A percentile compares a stretch with the other conserved stretches of the same genome.
Conservation (phyloP, 306 rosid species). For the Trichosanthes cucumerina region DNA sequence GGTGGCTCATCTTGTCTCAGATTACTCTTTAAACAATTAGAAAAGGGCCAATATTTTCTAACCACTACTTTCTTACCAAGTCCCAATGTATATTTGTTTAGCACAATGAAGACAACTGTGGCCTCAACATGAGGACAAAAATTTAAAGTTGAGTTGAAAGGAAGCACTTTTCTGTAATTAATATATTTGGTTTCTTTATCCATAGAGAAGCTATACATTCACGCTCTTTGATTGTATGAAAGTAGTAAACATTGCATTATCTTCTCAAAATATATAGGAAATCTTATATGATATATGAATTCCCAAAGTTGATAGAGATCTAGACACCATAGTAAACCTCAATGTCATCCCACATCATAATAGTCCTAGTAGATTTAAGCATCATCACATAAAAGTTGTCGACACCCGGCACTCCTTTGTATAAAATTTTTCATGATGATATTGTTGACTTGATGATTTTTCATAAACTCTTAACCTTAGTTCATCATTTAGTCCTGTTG, state of each 20-base stretch:
- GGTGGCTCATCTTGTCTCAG: conserved; percentile 10
- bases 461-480: background rate
- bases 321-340: background rate
- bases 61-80: conserved; percentile 5
- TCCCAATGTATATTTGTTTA: conserved; percentile 7
- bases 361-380: background rate
- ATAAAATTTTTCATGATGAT: background rate
- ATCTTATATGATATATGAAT: background rate
- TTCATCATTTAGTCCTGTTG: background rate
- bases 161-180: background rate
- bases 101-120: conserved; percentile 4
- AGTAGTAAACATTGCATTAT: conserved; percentile 1
- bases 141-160: conserved; percentile 6
- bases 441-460: background rate
- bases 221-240: background rate
- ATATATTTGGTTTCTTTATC: background rate
- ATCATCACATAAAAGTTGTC: background rate
- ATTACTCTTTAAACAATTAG: conserved; percentile 8
- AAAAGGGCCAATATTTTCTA: conserved; percentile 1
- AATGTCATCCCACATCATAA: background rate
- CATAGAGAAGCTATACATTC: background rate
- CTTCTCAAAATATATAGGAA: background rate
- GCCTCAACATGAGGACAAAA: conserved; percentile 4
- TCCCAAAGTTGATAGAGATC: background rate
- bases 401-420: background rate